Evolutionary conservation across 2,329 filamentous ascomycete genomes (phyloP).

Genomic region (Neophaeococcomyces mojaviensis): DNA sequence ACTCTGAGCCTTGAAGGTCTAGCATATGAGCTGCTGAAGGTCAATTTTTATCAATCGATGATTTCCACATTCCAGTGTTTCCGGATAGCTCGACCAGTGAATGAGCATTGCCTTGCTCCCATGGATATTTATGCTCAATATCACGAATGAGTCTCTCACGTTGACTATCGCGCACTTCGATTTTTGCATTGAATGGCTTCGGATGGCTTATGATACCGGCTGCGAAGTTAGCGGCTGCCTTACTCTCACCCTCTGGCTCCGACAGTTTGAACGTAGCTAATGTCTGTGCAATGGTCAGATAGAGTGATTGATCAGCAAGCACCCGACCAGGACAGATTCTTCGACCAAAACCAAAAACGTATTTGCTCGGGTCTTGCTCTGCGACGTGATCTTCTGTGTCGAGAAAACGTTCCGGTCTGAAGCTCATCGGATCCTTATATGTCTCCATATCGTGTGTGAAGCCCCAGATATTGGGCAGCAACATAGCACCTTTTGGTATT

Average conservation of each 20-base stretch:
- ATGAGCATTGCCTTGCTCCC: too few relatives aligned
- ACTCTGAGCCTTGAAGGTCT: too few relatives aligned
- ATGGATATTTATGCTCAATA: too few relatives aligned
- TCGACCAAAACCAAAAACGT: conserved; percentile 51
- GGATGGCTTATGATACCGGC: conserved; percentile 32
- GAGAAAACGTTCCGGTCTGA: conserved; percentile 40
- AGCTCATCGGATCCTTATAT: conserved; percentile 30
- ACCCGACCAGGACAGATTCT: conserved; percentile 27
- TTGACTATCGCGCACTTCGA: conserved; percentile 27
- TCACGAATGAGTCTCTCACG: conserved; percentile 15
- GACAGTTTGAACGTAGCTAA: conserved; percentile 14
- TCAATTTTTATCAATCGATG: too few relatives aligned
- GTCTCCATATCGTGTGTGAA: conserved; percentile 33
- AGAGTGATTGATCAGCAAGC: conserved; percentile 30
- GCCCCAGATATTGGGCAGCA: conserved; percentile 18
- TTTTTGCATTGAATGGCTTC: conserved; percentile 25
- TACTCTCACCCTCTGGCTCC: conserved; percentile 11
- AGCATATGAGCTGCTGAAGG: too few relatives aligned
- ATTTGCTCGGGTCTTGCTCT: conserved; percentile 38
- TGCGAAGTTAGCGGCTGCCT: conserved; percentile 32
- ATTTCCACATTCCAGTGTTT: too few relatives aligned
- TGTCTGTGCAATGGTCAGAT: conserved; percentile 52
- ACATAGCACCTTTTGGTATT: too few relatives aligned
- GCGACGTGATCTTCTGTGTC: conserved; percentile 23
- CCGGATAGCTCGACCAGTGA: too few relatives aligned